Percentiles rank a stretch among this genome's conserved stretches.
Evolutionary conservation across 208 protist genomes (phyloP).

Genomic region (Trypanosoma scelopori): DNA sequence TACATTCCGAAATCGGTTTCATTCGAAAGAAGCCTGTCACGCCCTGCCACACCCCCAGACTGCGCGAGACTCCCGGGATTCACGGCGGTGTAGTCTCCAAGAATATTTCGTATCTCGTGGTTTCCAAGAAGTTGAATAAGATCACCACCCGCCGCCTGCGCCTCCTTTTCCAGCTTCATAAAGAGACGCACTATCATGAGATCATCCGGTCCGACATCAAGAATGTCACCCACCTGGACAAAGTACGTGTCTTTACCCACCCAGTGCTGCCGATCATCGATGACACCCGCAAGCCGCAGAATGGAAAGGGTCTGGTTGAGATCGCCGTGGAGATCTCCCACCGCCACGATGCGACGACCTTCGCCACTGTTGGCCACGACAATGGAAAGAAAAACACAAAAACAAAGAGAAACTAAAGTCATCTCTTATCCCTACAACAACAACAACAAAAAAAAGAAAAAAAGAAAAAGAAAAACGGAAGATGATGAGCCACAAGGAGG

Average conservation of each 20-base stretch:
- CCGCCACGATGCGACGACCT: slow-evolving; percentile 67
- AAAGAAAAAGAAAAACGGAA: slow-evolving; percentile 9
- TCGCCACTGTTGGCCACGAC: not conserved
- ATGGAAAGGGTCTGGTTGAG: slow-evolving; percentile 74
- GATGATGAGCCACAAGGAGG: not conserved
- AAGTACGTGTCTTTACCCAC: slow-evolving; percentile 75
- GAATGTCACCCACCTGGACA: slow-evolving; percentile 89
- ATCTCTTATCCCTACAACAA: not conserved
- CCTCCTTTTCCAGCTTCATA: slow-evolving; percentile 74
- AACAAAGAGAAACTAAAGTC: slow-evolving; percentile 4
- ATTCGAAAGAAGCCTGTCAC: slow-evolving; percentile 69
- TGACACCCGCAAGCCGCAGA: slow-evolving; percentile 62
- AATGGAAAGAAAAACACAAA: slow-evolving; percentile 15
- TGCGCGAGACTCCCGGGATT: slow-evolving; percentile 47
- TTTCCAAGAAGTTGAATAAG: slow-evolving; percentile 90
- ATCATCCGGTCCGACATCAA: slow-evolving; percentile 90
- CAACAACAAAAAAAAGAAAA: slow-evolving; percentile 17
- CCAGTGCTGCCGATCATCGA: slow-evolving; percentile 76
- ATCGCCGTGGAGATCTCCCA: slow-evolving; percentile 89
- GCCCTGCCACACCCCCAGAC: slow-evolving; percentile 56
- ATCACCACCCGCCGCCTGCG: slow-evolving; percentile 63
- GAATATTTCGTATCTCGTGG: slow-evolving; percentile 91
- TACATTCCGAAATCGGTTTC: slow-evolving; percentile 65
- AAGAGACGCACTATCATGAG: slow-evolving; percentile 76
- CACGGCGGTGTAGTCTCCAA: slow-evolving; percentile 78